These are phyloP conservation scores for Pseudogymnoascus sp. DNA, from an alignment of 2,329 filamentous ascomycete genomes.

Conservation along the genomic window DNA sequence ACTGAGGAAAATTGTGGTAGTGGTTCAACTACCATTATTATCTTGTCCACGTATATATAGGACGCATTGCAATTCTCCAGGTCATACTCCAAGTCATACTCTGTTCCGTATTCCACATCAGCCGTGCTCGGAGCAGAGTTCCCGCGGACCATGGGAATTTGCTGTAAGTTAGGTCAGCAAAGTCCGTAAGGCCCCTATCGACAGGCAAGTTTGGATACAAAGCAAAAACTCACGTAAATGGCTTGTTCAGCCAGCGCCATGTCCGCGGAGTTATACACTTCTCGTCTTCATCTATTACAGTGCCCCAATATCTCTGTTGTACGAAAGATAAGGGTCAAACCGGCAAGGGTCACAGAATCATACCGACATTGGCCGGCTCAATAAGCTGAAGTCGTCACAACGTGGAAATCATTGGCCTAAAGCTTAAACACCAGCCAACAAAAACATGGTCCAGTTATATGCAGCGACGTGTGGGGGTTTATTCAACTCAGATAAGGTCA, in stretches of 20 bases:
- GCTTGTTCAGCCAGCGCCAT: background rate
- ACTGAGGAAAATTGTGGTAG: background rate
- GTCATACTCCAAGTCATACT: background rate
- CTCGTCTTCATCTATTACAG: background rate
- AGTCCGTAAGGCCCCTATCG: background rate
- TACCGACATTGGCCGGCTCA: background rate
- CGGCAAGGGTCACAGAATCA: background rate
- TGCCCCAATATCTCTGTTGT: background rate
- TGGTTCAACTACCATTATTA: background rate
- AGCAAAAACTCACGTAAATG: background rate
- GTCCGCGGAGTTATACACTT: constrained; percentile 7
- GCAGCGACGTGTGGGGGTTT: background rate
- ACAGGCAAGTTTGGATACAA: background rate
- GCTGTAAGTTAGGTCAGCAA: background rate
- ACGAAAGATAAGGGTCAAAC: background rate
- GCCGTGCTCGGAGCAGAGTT: background rate
- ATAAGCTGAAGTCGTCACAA: background rate
- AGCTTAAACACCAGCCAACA: background rate
- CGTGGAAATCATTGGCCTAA: background rate
- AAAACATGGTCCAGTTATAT: background rate
- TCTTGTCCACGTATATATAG: background rate
- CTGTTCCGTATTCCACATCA: background rate
- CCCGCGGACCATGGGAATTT: background rate
- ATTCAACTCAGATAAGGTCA: background rate
- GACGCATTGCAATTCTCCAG: background rate